phyloP scores from a whole-genome alignment of 495 filamentous ascomycete species.

The Neurospora tetraspora region DNA sequence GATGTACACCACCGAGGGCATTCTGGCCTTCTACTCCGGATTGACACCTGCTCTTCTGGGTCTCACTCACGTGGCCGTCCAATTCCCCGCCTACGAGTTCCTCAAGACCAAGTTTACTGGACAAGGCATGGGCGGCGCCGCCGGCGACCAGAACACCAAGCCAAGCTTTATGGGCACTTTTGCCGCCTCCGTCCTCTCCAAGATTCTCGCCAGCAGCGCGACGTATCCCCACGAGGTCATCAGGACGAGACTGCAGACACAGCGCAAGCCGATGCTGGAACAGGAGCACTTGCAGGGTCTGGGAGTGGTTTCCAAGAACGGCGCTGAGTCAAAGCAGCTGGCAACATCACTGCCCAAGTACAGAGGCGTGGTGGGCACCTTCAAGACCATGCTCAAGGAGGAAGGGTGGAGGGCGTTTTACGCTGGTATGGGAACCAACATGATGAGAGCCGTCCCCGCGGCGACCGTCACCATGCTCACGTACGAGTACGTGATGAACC shows the following conservation, averaged over 20 bases:
- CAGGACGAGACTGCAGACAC: conserved; percentile 80
- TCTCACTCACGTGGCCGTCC: conserved; percentile 90
- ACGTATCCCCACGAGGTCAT: conserved; percentile 98
- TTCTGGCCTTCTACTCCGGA: conserved; percentile 90
- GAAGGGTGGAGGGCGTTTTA: conserved; percentile 98
- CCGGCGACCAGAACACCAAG: conserved; percentile 22
- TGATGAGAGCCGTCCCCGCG: conserved; percentile 89
- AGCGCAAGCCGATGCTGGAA: conserved; percentile 52
- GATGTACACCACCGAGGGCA: conserved; percentile 86
- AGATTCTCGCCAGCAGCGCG: conserved; percentile 85
- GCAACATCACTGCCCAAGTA: conserved; percentile 49
- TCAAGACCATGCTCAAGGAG: conserved; percentile 72
- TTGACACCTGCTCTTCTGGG: conserved; percentile 87
- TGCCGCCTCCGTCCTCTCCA: conserved; percentile 85
- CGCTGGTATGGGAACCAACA: conserved; percentile 93
- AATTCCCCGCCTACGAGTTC: conserved; percentile 93
- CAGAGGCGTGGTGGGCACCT: conserved; percentile 70
- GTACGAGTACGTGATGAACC: conserved; percentile 75
- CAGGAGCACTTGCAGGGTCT: conserved; percentile 56
- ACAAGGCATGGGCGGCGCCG: conserved; percentile 61
- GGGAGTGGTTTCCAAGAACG: conserved; percentile 21
- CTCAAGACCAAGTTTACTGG: conserved; percentile 88
- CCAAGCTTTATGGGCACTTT: conserved; percentile 58
- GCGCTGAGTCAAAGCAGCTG: neutral
- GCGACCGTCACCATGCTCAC: conserved; percentile 97